Percentiles rank a stretch among this genome's conserved stretches.
Conservation (phyloP, 495 filamentous ascomycete genomes). For the Penicillium taxi region DNA sequence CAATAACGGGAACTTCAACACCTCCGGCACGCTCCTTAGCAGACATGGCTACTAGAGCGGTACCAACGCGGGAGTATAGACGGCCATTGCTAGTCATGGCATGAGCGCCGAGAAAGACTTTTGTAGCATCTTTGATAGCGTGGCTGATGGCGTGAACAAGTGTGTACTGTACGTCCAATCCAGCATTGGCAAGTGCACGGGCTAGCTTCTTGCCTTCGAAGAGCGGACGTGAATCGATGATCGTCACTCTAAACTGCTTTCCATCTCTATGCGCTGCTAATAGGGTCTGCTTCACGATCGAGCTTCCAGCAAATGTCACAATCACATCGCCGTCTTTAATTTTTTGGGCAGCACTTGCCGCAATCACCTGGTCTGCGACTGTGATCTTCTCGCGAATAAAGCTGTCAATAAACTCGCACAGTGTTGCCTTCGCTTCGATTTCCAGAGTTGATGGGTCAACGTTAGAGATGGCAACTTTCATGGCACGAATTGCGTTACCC, state of each 20-base stretch:
- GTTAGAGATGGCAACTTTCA: constrained; percentile 80
- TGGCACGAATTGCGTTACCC: constrained; percentile 90
- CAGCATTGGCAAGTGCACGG: constrained; percentile 54
- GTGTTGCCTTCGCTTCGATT: constrained; percentile 61
- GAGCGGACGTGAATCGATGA: constrained; percentile 75
- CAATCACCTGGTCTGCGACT: constrained; percentile 77
- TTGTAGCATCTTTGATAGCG: constrained; percentile 63
- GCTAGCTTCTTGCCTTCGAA: constrained; percentile 75
- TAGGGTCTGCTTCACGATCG: constrained; percentile 73
- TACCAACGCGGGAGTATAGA: constrained; percentile 79
- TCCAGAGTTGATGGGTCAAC: constrained; percentile 79
- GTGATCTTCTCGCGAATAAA: constrained; percentile 89
- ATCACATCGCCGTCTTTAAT: constrained; percentile 76
- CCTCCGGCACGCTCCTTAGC: constrained; percentile 57
- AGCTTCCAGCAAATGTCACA: constrained; percentile 83
- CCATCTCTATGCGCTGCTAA: constrained; percentile 59
- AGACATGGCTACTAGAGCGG: constrained; percentile 79
- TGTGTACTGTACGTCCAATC: constrained; percentile 71
- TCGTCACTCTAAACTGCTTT: constrained; percentile 70
- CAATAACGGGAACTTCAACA: constrained; percentile 67
- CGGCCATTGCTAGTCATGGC: constrained; percentile 86
- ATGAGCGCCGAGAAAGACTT: constrained; percentile 81
- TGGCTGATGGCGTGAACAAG: constrained; percentile 67
- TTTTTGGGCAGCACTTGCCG: constrained; percentile 60
- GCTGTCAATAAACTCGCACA: constrained; percentile 74